phyloP scores from a whole-genome alignment of 495 filamentous ascomycete genomes.

The Evernia prunastri region DNA sequence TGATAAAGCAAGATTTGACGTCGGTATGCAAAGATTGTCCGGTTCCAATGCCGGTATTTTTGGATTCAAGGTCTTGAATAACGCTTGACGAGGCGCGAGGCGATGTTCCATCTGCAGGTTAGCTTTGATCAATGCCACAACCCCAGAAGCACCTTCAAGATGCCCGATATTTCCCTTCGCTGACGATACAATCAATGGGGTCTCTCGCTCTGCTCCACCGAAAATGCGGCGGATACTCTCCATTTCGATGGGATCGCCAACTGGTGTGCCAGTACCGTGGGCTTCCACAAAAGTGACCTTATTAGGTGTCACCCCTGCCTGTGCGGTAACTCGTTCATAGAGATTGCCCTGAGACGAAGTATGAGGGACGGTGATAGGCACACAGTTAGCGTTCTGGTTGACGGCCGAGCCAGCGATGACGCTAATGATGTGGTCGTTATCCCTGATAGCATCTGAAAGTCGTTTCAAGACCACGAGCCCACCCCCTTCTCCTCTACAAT shows the following conservation, averaged over 20 bases:
- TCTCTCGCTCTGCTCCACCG: constrained; percentile 24
- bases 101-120: constrained; percentile 40
- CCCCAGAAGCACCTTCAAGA: constrained; percentile 41
- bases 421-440: constrained; percentile 44
- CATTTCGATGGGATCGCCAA: constrained; percentile 38
- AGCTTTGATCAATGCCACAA: constrained; percentile 39
- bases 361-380: constrained; percentile 34
- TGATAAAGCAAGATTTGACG: constrained; percentile 26
- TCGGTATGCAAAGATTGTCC: constrained; percentile 36
- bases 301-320: constrained; percentile 20
- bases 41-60: constrained; percentile 31
- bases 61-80: constrained; percentile 36
- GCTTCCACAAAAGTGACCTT: constrained; percentile 25
- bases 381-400: constrained; percentile 30
- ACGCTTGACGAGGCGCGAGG: constrained; percentile 33
- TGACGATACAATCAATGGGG: constrained; percentile 29
- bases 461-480: constrained; percentile 44
- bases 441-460: constrained; percentile 41
- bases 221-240: constrained; percentile 35
- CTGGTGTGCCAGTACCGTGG: constrained; percentile 33
- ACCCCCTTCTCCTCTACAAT: constrained; percentile 44
- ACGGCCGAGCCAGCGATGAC: constrained; percentile 32
- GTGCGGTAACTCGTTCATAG: constrained; percentile 19
- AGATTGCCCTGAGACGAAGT: constrained; percentile 30
- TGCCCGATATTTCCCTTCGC: constrained; percentile 47